Conservation (phyloP, 306 rosid species). For the Cucumis hystrix region DNA sequence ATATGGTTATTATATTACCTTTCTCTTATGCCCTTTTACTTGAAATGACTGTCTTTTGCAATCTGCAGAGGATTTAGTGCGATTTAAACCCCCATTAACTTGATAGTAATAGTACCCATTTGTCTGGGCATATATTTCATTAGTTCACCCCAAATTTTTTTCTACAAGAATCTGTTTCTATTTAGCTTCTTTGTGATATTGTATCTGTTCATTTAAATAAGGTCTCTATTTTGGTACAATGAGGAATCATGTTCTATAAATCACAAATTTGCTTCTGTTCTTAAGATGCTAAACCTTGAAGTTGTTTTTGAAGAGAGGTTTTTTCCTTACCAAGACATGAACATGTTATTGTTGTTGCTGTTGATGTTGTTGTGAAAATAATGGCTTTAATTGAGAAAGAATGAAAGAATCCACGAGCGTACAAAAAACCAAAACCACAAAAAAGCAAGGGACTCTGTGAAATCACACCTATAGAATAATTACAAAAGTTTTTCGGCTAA, state of each 20-base stretch:
- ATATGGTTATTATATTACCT: neutral
- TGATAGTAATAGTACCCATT: neutral
- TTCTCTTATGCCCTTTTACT: neutral
- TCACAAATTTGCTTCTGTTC: neutral
- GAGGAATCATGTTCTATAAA: neutral
- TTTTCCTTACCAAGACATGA: neutral
- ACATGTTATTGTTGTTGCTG: neutral
- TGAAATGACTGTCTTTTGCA: neutral
- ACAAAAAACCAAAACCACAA: too few relatives aligned
- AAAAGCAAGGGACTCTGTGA: too few relatives aligned
- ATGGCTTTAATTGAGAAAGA: too few relatives aligned
- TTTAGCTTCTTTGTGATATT: neutral
- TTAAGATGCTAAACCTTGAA: neutral
- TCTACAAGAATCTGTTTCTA: neutral
- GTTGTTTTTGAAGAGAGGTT: neutral
- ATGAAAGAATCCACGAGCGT: too few relatives aligned
- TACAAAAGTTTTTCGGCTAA: too few relatives aligned
- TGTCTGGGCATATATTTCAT: neutral
- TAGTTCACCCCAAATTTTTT: neutral
- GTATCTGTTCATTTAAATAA: neutral
- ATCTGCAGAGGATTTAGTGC: neutral
- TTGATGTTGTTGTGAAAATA: too few relatives aligned
- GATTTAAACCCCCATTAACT: neutral
- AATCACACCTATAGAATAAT: too few relatives aligned
- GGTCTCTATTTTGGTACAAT: neutral